Percentiles rank a stretch among this genome's conserved stretches.
These are phyloP conservation scores for Phytopythium kandeliae DNA, from an alignment of 352 stramenopile genomes.

Conservation along the genomic window DNA sequence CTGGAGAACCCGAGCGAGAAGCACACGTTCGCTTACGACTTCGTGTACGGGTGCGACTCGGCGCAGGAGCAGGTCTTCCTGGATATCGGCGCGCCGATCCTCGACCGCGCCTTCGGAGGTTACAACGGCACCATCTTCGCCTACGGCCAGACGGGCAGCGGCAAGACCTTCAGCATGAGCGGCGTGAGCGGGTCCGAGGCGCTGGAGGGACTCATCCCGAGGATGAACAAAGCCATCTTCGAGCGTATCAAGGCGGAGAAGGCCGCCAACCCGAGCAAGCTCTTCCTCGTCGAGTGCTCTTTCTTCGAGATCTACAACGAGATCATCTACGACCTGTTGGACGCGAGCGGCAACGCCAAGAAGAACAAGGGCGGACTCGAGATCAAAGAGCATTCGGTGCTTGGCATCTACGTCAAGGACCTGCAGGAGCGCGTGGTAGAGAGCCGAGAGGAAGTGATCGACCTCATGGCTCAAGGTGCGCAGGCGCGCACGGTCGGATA, in stretches of 20 bases:
- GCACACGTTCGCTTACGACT: slow-evolving; percentile 86
- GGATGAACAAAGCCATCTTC: slow-evolving; percentile 90
- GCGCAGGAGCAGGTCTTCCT: slow-evolving; percentile 68
- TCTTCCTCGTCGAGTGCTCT: slow-evolving; percentile 89
- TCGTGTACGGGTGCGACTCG: slow-evolving; percentile 81
- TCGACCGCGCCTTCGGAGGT: slow-evolving; percentile 77
- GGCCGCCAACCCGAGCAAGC: slow-evolving; percentile 57
- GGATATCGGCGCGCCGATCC: slow-evolving; percentile 71
- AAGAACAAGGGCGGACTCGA: slow-evolving; percentile 87
- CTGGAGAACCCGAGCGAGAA: slow-evolving; percentile 75
- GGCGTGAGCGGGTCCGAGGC: slow-evolving; percentile 52
- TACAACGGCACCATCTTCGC: slow-evolving; percentile 91
- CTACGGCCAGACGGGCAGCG: slow-evolving; percentile 84
- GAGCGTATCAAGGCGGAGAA: slow-evolving; percentile 67
- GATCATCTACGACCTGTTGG: slow-evolving; percentile 93
- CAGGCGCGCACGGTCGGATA: slow-evolving; percentile 67
- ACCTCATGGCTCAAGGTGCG: slow-evolving; percentile 70
- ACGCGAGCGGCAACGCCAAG: slow-evolving; percentile 81
- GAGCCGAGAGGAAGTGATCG: slow-evolving; percentile 77
- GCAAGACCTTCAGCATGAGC: slow-evolving; percentile 89
- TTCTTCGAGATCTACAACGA: slow-evolving; percentile 98
- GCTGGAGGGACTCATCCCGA: slow-evolving; percentile 87
- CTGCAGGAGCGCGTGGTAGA: slow-evolving; percentile 87
- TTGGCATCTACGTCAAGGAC: slow-evolving; percentile 94
- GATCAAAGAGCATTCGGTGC: slow-evolving; percentile 92